Evolutionary conservation across 805 yeast genomes (phyloP).

Genomic region (Pichia cabralensis): DNA sequence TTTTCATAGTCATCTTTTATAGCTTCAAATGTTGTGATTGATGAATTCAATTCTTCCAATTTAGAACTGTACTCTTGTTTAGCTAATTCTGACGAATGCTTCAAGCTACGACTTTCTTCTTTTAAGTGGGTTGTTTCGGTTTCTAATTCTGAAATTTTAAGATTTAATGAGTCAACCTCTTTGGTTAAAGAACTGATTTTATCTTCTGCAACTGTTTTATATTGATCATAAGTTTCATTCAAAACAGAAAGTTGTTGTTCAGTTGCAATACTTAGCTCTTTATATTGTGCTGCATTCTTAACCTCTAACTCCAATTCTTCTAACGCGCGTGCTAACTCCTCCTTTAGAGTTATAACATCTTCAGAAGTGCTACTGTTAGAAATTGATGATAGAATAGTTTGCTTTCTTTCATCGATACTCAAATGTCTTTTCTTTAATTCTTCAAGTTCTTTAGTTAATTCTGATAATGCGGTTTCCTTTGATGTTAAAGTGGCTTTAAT

Average conservation of each 20-base stretch:
- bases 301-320: conserved; percentile 49
- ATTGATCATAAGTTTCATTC: conserved; percentile 42
- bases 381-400: conserved; percentile 20
- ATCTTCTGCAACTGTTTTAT: conserved; percentile 24
- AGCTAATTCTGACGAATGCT: conserved; percentile 8
- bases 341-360: conserved; percentile 18
- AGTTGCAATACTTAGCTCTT: conserved; percentile 52
- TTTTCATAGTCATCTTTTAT: conserved; percentile 23
- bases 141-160: conserved; percentile 6
- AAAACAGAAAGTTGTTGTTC: conserved; percentile 54
- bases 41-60: conserved; percentile 16
- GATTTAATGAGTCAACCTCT: conserved; percentile 12
- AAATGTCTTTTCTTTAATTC: conserved; percentile 25
- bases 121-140: conserved; percentile 11
- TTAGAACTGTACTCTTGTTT: conserved; percentile 12
- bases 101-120: conserved; percentile 9
- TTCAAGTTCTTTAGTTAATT: conserved; percentile 30
- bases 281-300: conserved; percentile 49
- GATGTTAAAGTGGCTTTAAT: conserved; percentile 33
- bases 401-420: conserved; percentile 21
- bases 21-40: conserved; percentile 19
- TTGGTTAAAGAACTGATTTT: conserved; percentile 6
- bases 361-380: conserved; percentile 14
- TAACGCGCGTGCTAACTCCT: conserved; percentile 31
- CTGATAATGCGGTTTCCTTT: conserved; percentile 31